Evolutionary conservation across 2,329 filamentous ascomycete genomes (phyloP).

Genomic region (Alternaria sp.): DNA sequence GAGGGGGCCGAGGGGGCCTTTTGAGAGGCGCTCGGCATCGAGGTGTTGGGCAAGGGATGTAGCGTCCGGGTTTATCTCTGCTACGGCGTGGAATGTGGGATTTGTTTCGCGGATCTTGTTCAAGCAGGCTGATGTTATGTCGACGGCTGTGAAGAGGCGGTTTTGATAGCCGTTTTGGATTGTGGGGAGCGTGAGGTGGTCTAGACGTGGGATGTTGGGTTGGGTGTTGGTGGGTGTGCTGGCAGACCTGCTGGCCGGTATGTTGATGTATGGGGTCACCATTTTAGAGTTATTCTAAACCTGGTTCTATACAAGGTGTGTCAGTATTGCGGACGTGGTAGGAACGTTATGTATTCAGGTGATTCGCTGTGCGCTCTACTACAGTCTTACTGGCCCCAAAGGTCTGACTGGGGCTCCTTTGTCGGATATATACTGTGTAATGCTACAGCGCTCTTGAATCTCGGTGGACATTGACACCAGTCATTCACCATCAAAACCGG

Average conservation of each 20-base stretch:
- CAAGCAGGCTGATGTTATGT: slow-evolving; percentile 53
- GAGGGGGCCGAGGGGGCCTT: slow-evolving; percentile 56
- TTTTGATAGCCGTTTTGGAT: neutral
- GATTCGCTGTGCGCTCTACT: neutral
- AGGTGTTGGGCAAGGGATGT: slow-evolving; percentile 55
- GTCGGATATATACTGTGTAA: neutral
- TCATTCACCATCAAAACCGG: too few species aligned
- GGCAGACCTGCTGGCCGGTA: neutral
- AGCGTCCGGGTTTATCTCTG: slow-evolving; percentile 55
- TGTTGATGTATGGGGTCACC: neutral
- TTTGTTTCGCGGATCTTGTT: slow-evolving; percentile 63
- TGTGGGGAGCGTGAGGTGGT: neutral
- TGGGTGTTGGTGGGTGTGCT: neutral
- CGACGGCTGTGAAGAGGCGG: neutral
- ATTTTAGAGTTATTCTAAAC: neutral
- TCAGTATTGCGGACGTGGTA: neutral
- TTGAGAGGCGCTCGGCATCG: slow-evolving; percentile 52
- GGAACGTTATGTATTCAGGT: neutral
- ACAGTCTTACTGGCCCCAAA: neutral
- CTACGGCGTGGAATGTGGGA: slow-evolving; percentile 61
- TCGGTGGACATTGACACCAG: neutral
- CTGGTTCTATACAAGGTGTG: neutral
- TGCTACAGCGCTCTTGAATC: neutral
- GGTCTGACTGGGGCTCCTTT: neutral
- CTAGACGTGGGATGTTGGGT: neutral